Conservation (phyloP, 768 basidiomycete genomes). For the Ramaria sp. region DNA sequence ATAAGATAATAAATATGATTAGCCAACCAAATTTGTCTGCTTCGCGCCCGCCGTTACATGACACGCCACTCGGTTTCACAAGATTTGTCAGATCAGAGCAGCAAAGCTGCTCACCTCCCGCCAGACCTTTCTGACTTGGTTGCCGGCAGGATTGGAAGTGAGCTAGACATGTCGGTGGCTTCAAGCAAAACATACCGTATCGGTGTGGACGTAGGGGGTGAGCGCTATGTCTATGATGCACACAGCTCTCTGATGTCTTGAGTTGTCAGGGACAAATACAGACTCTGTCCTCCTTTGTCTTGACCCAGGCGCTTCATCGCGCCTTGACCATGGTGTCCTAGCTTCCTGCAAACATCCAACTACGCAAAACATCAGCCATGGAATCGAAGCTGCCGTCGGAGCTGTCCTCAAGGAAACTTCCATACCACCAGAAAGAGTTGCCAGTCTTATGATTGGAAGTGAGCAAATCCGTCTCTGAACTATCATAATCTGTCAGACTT, state of each 20-base stretch:
- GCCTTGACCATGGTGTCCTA: constrained; percentile 26
- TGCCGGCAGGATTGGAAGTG: not conserved
- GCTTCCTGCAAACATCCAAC: constrained; percentile 39
- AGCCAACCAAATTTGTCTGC: no score
- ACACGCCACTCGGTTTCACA: no score
- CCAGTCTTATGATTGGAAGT: constrained; percentile 47
- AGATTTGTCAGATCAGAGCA: no score
- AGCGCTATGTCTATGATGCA: constrained; percentile 11
- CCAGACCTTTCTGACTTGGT: no score
- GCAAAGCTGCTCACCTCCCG: no score
- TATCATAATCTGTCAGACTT: not conserved
- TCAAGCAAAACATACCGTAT: constrained; percentile 8
- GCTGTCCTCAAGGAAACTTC: constrained; percentile 30
- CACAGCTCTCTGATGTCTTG: not conserved
- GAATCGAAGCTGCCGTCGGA: constrained; percentile 43
- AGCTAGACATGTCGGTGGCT: not conserved
- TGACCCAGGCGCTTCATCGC: constrained; percentile 20
- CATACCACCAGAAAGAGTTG: constrained; percentile 27
- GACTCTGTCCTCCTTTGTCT: constrained; percentile 28
- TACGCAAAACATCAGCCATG: constrained; percentile 44
- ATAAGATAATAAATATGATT: no score
- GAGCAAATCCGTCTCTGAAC: constrained; percentile 6
- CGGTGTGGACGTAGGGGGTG: constrained; percentile 15
- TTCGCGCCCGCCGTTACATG: no score
- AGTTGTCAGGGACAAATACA: constrained; percentile 22